Evolutionary conservation across 306 rosid genomes (phyloP), one percentile per base, ranked within the genome.

Genomic region (Medicago ruthenica): DNA sequence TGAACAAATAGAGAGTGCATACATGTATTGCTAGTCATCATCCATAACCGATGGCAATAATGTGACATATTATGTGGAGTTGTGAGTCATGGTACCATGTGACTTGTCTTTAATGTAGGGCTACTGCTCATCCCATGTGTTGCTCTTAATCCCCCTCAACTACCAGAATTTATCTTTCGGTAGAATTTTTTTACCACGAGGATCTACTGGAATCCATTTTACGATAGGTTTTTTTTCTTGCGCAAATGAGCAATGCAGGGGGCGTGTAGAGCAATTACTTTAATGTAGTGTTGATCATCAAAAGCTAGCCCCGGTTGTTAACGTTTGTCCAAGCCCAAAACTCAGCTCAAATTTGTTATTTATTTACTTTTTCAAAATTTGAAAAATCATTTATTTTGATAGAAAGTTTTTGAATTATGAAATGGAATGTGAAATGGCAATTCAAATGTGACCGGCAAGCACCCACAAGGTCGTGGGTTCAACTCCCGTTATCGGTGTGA

Each of bases 31-130:
- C 58, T 0, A 16, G 22, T 51, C 58, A 59, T 59, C 65, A 59
- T 59, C 58, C 58, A 59, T 59, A 12, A 15, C 1, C 13, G 65
- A 16, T 51, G 58, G 9, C 16, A 51, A 51, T 51, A 51, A 51
- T 51, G 58, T 1, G 3, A 21, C 40, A 41, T 16, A 73, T 65
- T 64, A 73, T 63, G 67, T 55, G 20, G 61, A 27, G 69, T 27
- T 74, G 73, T 73, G 61, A 54, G 69, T 53, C 74, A 72, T 73
- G 18, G 3, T 18, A 72, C 47, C 79, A 55, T 79, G 20, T 54
- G 42, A 55, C 69, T 34, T 55, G 83, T 73, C 74, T 65, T 71
- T 2, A 31, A 34, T 34, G 37, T 34, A 34, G 7, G 37, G 6
- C 6, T 31, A 5, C 36, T 4, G 36, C 6, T 31, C 36, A 31